These are phyloP conservation scores for Candida suzukii DNA, from an alignment of 805 yeast species.

Conservation along the genomic window DNA sequence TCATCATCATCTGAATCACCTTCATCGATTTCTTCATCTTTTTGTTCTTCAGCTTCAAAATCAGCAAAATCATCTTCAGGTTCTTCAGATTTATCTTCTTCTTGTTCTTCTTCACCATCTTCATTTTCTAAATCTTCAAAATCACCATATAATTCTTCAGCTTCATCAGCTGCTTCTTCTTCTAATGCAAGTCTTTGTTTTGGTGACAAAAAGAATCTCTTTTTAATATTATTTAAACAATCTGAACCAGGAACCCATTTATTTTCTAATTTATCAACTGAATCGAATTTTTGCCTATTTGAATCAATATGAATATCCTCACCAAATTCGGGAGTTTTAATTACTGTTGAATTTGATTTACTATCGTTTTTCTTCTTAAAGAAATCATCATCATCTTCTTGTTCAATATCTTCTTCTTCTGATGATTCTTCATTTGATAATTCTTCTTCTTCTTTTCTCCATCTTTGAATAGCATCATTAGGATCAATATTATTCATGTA, in stretches of 20 bases:
- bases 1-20: constrained; percentile 36
- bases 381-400: constrained; percentile 46
- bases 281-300: constrained; percentile 29
- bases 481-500: constrained; percentile 78
- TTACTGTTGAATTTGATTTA: background rate
- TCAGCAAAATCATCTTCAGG: constrained; percentile 44
- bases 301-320: constrained; percentile 30
- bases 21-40: constrained; percentile 31
- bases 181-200: constrained; percentile 28
- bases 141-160: constrained; percentile 43
- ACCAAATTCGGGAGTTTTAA: constrained; percentile 1
- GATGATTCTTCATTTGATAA: constrained; percentile 28
- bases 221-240: constrained; percentile 33
- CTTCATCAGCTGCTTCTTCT: constrained; percentile 23
- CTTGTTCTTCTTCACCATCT: constrained; percentile 9
- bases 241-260: constrained; percentile 33
- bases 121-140: constrained; percentile 23
- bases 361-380: constrained; percentile 38
- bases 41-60: constrained; percentile 43
- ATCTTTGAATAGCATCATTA: constrained; percentile 59
- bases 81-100: constrained; percentile 19
- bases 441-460: constrained; percentile 51
- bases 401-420: constrained; percentile 34
- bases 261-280: constrained; percentile 34
- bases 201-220: constrained; percentile 50